phyloP scores from a whole-genome alignment of 179 eudicot species.

The Beta macrorhiza region DNA sequence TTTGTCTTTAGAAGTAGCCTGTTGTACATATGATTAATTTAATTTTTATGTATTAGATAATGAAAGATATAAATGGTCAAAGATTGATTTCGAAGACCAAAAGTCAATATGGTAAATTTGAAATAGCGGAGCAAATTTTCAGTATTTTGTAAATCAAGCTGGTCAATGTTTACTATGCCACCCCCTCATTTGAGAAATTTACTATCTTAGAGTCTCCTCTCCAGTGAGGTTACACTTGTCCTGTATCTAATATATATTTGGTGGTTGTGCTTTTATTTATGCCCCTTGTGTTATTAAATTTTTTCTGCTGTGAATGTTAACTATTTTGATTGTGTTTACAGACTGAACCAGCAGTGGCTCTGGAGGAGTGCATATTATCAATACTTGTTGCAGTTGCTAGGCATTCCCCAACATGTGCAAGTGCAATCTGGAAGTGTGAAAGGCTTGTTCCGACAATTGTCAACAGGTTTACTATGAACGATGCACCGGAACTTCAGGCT shows the following conservation, averaged over 20 bases:
- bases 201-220: not conserved
- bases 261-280: not conserved
- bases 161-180: not conserved
- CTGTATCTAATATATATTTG: not conserved
- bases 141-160: not conserved
- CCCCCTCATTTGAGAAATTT: not conserved
- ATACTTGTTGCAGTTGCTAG: constrained; percentile 79
- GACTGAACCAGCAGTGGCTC: constrained; percentile 53
- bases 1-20: not conserved
- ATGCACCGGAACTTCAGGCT: constrained; percentile 44
- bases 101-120: not conserved
- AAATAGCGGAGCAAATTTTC: not conserved
- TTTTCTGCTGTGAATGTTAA: constrained; percentile 6
- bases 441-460: constrained; percentile 73
- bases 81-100: not conserved
- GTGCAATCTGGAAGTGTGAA: constrained; percentile 66
- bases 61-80: not conserved
- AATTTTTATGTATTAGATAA: not conserved
- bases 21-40: not conserved
- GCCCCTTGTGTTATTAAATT: constrained; percentile 9
- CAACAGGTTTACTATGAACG: constrained; percentile 49
- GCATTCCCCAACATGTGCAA: constrained; percentile 76
- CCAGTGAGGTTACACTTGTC: not conserved
- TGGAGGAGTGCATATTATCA: constrained; percentile 77
- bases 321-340: constrained; percentile 35